Conservation (phyloP, 108 stramenopile species). For the Pelagomonas calceolata region DNA sequence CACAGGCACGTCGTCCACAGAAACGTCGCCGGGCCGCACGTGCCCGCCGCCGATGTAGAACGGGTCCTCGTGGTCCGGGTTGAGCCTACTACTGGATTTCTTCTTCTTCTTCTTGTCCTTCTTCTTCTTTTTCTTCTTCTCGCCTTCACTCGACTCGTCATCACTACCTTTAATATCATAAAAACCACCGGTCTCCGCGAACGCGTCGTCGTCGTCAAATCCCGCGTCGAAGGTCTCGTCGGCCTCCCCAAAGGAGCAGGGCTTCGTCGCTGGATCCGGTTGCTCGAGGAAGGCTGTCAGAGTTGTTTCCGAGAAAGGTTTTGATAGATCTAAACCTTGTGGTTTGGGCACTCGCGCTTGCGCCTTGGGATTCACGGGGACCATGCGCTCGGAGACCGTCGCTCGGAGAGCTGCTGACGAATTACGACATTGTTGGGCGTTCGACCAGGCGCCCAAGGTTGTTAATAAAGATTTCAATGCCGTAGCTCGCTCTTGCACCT, state of each 20-base stretch:
- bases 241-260: constrained; percentile 7
- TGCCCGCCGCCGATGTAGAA: constrained; percentile 4
- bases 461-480: neutral
- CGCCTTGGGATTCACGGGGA: constrained; percentile 31
- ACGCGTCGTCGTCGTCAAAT: constrained; percentile 3
- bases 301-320: neutral
- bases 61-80: neutral
- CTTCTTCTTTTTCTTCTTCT: constrained; percentile 57
- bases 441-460: constrained; percentile 7
- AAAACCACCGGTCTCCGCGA: constrained; percentile 3
- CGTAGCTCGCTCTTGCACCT: constrained; percentile 72
- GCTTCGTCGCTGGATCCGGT: neutral
- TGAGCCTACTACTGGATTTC: neutral
- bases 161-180: constrained; percentile 40
- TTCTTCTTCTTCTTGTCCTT: constrained; percentile 25
- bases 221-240: constrained; percentile 6
- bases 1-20: constrained; percentile 8
- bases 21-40: neutral
- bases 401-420: neutral
- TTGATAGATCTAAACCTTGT: constrained; percentile 34
- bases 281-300: neutral
- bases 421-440: neutral
- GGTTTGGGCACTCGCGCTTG: constrained; percentile 34
- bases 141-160: constrained; percentile 40
- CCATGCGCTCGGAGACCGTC: neutral